These are phyloP conservation scores for Wickerhamomyces queroliae DNA, from an alignment of 805 yeast species.

Conservation along the genomic window DNA sequence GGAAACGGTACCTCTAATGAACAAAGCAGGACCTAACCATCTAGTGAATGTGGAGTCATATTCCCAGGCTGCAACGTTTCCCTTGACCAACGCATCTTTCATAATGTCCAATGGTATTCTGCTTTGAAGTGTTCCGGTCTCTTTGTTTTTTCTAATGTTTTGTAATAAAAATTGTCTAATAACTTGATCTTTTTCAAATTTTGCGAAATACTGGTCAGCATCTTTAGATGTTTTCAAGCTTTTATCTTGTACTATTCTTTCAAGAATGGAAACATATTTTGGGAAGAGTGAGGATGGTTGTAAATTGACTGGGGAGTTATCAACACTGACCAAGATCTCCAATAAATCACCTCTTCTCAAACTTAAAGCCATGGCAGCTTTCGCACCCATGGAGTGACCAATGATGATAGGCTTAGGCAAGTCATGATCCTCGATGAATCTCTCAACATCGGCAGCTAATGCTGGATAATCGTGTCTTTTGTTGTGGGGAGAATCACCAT, in stretches of 20 bases:
- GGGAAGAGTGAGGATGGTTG: slow-evolving; percentile 55
- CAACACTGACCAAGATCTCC: slow-evolving; percentile 67
- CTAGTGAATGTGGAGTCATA: slow-evolving; percentile 46
- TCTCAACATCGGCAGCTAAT: slow-evolving; percentile 80
- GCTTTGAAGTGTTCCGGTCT: slow-evolving; percentile 26
- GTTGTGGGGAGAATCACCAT: slow-evolving; percentile 87
- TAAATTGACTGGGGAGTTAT: slow-evolving; percentile 80
- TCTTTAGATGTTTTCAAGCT: slow-evolving; percentile 48
- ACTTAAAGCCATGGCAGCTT: slow-evolving; percentile 84
- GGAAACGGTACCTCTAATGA: slow-evolving; percentile 75
- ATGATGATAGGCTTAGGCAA: slow-evolving; percentile 50
- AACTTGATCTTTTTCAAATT: slow-evolving; percentile 53
- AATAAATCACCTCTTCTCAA: slow-evolving; percentile 60
- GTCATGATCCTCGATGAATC: slow-evolving; percentile 42
- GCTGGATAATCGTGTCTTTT: slow-evolving; percentile 70
- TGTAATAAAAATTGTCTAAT: slow-evolving; percentile 77
- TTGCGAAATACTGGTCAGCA: slow-evolving; percentile 57
- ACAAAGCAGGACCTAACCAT: slow-evolving; percentile 69
- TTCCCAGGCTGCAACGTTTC: slow-evolving; percentile 73
- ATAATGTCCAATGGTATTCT: slow-evolving; percentile 67
- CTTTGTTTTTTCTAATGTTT: slow-evolving; percentile 46
- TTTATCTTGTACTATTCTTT: slow-evolving; percentile 45
- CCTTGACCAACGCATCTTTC: slow-evolving; percentile 57
- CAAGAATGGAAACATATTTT: slow-evolving; percentile 58
- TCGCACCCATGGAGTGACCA: slow-evolving; percentile 93